phyloP scores from a whole-genome alignment of 2,329 filamentous ascomycete genomes.

The Claviceps humidiphila region DNA sequence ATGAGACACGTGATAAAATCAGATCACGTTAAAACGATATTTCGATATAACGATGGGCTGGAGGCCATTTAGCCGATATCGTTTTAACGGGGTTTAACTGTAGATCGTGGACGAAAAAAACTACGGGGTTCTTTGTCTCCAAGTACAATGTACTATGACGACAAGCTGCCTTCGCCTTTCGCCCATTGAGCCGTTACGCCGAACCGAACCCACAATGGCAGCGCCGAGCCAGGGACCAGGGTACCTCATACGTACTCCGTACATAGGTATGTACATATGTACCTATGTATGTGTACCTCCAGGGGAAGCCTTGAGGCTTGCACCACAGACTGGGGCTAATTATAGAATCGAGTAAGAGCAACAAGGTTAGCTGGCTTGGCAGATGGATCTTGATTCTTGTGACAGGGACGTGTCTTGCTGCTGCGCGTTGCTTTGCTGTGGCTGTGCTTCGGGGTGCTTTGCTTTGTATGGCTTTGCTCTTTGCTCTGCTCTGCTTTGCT shows the following conservation, averaged over 20 bases:
- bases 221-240: neutral
- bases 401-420: neutral
- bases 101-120: neutral
- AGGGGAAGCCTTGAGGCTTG: neutral
- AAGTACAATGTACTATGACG: neutral
- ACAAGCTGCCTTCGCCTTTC: neutral
- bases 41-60: no score
- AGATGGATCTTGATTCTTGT: neutral
- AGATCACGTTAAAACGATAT: no score
- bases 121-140: neutral
- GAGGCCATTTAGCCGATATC: no score
- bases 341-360: conserved; percentile 1
- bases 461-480: neutral
- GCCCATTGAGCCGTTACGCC: conserved; percentile 3
- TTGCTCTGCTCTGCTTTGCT: neutral
- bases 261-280: no score
- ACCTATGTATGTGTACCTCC: no score
- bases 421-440: neutral
- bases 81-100: no score
- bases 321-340: neutral
- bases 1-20: no score
- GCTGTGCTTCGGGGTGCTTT: neutral
- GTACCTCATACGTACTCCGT: no score
- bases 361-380: neutral
- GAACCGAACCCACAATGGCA: conserved; percentile 1